Evolutionary conservation across 1,139 yeast genomes (phyloP), one percentile per base, ranked within the genome.

Genomic region (Geotrichum fermentans): DNA sequence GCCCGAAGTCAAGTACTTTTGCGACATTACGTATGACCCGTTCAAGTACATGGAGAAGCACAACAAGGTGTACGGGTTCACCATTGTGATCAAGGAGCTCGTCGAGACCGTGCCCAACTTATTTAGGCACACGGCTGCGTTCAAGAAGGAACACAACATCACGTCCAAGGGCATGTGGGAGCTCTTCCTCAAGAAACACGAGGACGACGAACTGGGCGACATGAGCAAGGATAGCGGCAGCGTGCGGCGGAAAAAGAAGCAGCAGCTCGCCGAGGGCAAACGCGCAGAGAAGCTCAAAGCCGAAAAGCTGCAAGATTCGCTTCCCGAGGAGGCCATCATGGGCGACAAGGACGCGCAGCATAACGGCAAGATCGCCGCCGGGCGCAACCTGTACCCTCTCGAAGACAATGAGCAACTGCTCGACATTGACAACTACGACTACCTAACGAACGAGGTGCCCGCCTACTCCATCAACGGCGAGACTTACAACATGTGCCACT

Each of bases 21-120:
- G 97, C 67, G 97, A 89, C 64, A 69, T 88, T 45, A 84, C 96
- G 0, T 88, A 89, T 67, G 97, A 90, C 66, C 96, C 96, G 17
- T 90, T 90, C 62, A 59, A 75, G 22, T 89, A 83, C 60, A 87
- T 90, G 97, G 79, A 78, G 48, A 73, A 71, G 49, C 62, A 66
- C 50, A 77, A 79, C 41, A 89, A 89, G 65, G 79, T 77, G 56
- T 89, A 89, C 61, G 97, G 96, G 0, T 90, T 86, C 65, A 86
- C 85, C 11, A 82, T 89, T 17, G 71, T 84, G 51, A 77, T 89
- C 49, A 75, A 78, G 52, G 97, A 89, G 63, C 70, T 88, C 43
- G 77, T 78, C 50, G 82, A 82, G 62, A 87, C 96, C 0, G 80
- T 87, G 0, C 96, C 96, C 0, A 83, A 82, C 47, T 69, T 89